phyloP scores from a whole-genome alignment of 2,329 filamentous ascomycete genomes.

The Basipetospora sp. region DNA sequence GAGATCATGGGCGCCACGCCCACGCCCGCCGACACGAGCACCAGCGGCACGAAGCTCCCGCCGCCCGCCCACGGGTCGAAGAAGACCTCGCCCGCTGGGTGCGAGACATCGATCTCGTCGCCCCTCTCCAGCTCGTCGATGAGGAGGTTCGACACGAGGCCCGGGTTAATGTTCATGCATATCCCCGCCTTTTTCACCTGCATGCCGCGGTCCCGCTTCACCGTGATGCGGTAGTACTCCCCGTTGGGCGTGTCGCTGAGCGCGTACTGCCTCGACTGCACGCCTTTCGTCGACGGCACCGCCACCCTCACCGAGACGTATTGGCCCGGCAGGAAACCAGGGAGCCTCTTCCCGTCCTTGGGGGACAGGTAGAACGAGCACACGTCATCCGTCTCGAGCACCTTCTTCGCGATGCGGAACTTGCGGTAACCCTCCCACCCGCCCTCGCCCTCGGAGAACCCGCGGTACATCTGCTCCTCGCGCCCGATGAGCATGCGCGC shows the following conservation, averaged over 20 bases:
- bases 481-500: constrained; percentile 56
- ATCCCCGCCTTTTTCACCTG: constrained; percentile 27
- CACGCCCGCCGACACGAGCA: constrained; percentile 47
- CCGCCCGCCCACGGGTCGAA: constrained; percentile 28
- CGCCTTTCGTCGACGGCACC: constrained; percentile 40
- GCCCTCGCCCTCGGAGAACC: constrained; percentile 37
- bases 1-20: constrained; percentile 45
- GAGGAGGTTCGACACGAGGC: constrained; percentile 55
- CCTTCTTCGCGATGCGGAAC: constrained; percentile 51
- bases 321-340: constrained; percentile 53
- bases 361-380: constrained; percentile 57
- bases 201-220: constrained; percentile 51
- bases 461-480: constrained; percentile 48
- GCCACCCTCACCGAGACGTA: constrained; percentile 51
- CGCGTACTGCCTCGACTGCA: constrained; percentile 59
- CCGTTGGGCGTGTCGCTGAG: constrained; percentile 49
- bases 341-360: constrained; percentile 44
- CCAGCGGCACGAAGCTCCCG: constrained; percentile 30
- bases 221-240: constrained; percentile 53
- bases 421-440: constrained; percentile 52
- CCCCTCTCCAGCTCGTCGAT: constrained; percentile 47
- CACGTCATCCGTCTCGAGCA: constrained; percentile 52
- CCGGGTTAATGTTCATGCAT: constrained; percentile 35
- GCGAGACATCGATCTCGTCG: constrained; percentile 48
- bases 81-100: constrained; percentile 47